These are phyloP conservation scores for Lentinus brumalis DNA, from an alignment of 768 basidiomycete genomes.

Conservation along the genomic window DNA sequence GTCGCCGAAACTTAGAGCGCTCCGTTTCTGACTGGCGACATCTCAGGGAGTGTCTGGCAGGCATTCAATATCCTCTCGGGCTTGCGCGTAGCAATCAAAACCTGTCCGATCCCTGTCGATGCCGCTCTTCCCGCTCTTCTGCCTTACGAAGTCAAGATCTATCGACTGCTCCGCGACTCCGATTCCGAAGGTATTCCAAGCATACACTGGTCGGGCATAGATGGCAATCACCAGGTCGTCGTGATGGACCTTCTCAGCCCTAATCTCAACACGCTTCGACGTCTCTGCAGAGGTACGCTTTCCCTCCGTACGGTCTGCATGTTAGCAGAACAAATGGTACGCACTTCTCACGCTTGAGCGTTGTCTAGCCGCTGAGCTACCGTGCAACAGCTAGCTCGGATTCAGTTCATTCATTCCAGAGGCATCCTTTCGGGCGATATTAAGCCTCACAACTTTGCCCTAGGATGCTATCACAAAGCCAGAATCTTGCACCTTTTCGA, in stretches of 20 bases:
- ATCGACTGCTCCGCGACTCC: slow-evolving; percentile 14
- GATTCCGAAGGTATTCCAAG: slow-evolving; percentile 17
- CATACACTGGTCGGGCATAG: slow-evolving; percentile 16
- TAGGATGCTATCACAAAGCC: slow-evolving; percentile 10
- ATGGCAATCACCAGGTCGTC: slow-evolving; percentile 16
- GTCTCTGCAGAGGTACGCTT: slow-evolving; percentile 23
- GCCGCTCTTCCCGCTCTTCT: not conserved
- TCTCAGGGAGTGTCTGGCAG: not conserved
- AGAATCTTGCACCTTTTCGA: slow-evolving; percentile 24
- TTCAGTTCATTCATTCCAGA: slow-evolving; percentile 23
- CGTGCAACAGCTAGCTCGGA: slow-evolving; percentile 12
- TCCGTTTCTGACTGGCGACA: not conserved
- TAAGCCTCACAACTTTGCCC: slow-evolving; percentile 27
- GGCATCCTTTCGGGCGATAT: slow-evolving; percentile 25
- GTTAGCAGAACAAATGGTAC: slow-evolving; percentile 29
- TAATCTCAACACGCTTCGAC: slow-evolving; percentile 15
- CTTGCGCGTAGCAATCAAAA: slow-evolving; percentile 23
- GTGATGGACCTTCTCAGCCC: slow-evolving; percentile 28
- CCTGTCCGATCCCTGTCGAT: not conserved
- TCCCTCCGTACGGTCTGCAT: slow-evolving; percentile 26
- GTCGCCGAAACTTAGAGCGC: not conserved
- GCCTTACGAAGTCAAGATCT: slow-evolving; percentile 21
- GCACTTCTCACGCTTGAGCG: not conserved
- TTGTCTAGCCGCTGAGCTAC: not conserved
- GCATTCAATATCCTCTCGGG: slow-evolving; percentile 15